Percentiles rank a stretch among this genome's conserved stretches.
These are phyloP conservation scores for Tolypocladium paradoxum DNA, from an alignment of 2,329 filamentous ascomycete species.

Conservation along the genomic window DNA sequence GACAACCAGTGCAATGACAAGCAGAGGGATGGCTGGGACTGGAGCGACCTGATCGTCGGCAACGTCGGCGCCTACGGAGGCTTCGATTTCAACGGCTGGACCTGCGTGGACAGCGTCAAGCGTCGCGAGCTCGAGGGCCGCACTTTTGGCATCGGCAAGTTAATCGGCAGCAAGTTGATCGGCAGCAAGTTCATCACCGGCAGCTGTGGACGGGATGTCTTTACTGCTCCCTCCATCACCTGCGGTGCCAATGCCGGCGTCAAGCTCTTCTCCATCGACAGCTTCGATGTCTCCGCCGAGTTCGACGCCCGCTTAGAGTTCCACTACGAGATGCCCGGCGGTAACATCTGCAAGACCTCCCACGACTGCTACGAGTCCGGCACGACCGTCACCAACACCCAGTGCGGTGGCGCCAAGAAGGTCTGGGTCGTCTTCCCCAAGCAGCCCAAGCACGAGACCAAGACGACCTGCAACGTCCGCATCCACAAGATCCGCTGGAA, in stretches of 20 bases:
- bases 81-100: slow-evolving; percentile 65
- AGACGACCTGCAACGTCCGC: slow-evolving; percentile 53
- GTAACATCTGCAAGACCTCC: slow-evolving; percentile 70
- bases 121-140: slow-evolving; percentile 44
- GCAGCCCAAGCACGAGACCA: slow-evolving; percentile 36
- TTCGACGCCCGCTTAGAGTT: slow-evolving; percentile 74
- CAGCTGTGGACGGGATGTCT: slow-evolving; percentile 32
- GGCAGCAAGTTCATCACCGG: slow-evolving; percentile 55
- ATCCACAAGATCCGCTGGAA: slow-evolving; percentile 42
- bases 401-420: slow-evolving; percentile 83
- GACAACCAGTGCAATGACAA: slow-evolving; percentile 67
- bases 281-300: slow-evolving; percentile 62
- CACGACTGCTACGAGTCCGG: slow-evolving; percentile 56
- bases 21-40: slow-evolving; percentile 64
- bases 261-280: slow-evolving; percentile 57
- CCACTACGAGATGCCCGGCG: slow-evolving; percentile 78
- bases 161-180: slow-evolving; percentile 51
- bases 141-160: slow-evolving; percentile 37
- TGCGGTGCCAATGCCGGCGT: slow-evolving; percentile 12
- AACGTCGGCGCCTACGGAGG: slow-evolving; percentile 56
- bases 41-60: slow-evolving; percentile 51
- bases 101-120: slow-evolving; percentile 51
- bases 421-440: slow-evolving; percentile 61
- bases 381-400: slow-evolving; percentile 65
- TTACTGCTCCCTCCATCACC: slow-evolving; percentile 45